These are phyloP conservation scores for Citeromyces nyonsensis DNA, from an alignment of 805 yeast genomes.

Conservation along the genomic window DNA sequence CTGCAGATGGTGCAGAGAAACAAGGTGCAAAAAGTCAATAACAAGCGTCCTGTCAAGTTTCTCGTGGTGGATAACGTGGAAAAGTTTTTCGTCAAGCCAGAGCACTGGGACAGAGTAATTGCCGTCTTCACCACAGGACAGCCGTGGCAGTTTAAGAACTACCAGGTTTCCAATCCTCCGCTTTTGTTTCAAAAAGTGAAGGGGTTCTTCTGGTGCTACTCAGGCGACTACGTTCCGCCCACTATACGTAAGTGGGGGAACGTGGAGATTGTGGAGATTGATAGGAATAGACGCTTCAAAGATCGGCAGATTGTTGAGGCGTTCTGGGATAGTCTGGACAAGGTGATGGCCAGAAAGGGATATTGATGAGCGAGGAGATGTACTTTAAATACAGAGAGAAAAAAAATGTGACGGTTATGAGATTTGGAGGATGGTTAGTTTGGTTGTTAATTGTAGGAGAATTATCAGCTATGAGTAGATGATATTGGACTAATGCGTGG, in stretches of 20 bases:
- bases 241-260: constrained; percentile 70
- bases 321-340: constrained; percentile 78
- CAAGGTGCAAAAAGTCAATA: constrained; percentile 26
- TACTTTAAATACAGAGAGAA: neutral
- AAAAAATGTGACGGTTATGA: no score
- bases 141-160: constrained; percentile 87
- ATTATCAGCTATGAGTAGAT: no score
- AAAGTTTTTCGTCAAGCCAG: constrained; percentile 78
- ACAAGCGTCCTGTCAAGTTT: constrained; percentile 38
- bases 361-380: constrained; percentile 13
- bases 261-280: constrained; percentile 63
- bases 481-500: no score
- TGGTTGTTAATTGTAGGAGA: no score
- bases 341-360: constrained; percentile 55
- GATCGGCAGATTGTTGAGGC: constrained; percentile 78
- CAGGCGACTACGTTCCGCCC: constrained; percentile 68
- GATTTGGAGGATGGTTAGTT: no score
- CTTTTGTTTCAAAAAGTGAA: constrained; percentile 67
- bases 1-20: constrained; percentile 37
- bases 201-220: constrained; percentile 67
- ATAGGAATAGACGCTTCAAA: constrained; percentile 70
- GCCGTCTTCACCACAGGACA: constrained; percentile 96
- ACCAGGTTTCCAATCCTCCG: constrained; percentile 72
- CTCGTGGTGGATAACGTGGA: constrained; percentile 83
- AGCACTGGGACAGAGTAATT: constrained; percentile 94